Evolutionary conservation across 192 early-diverging fungal genomes (phyloP), one percentile per base, ranked within the genome.

Genomic region (Dissophora globulifera): DNA sequence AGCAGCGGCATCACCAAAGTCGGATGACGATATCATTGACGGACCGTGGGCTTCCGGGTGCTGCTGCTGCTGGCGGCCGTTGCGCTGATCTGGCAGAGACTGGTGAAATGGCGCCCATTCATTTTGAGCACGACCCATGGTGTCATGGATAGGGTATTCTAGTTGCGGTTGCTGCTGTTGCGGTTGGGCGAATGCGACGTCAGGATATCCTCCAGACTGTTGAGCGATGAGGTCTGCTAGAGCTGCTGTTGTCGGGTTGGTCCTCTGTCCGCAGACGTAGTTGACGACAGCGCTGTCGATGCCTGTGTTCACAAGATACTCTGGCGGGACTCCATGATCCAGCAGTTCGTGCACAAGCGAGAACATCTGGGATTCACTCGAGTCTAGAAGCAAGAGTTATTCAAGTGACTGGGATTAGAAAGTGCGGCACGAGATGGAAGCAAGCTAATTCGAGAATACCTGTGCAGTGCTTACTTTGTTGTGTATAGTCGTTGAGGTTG

Each of bases 251-350:
- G n/a, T n/a, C n/a, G 13, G 53, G 29, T 22, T 2, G 17, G 45
- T 29, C 65, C 45, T 57, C 31, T 45, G 38, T 11, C 41, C 29
- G 52, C 25, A 25, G 26, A 60, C 67, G 10, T 42, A 19, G 17
- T 52, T 33, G n/a, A 69, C 27, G 20, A 69, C 40, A 1, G 19
- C 19, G 6, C 13, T 17, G 31, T 60, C 57, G 50, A 69, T 50
- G 17, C 58, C 58, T 16, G 38, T 50, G 3, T 53, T 27, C 27
- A 60, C 15, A 26, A 69, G 50, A 4, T 47, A 8, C 22, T 58
- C 50, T 7, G 67, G 57, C 29, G 25, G 33, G 22, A 69, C 40
- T 7, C 56, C 67, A 8, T 59, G 67, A 23, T 38, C 49, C n/a
- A 69, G 19, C 6, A 60, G 15, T 17, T 45, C 29, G 11, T 60